phyloP scores from a whole-genome alignment of 306 rosid genomes.

The Inga leiocalycina region DNA sequence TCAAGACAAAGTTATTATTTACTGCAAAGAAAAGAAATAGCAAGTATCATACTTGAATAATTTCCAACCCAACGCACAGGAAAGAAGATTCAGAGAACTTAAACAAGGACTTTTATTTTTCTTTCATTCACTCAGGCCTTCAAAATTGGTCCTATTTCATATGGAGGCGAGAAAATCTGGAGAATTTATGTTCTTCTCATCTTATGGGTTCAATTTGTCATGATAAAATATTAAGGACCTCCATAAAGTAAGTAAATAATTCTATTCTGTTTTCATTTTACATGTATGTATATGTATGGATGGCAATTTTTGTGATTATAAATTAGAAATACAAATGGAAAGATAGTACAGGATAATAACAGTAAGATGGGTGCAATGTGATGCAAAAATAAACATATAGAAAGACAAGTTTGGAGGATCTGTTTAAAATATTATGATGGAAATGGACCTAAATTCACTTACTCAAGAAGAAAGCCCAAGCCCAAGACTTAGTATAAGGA shows the following conservation, averaged over 20 bases:
- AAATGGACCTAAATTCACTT: neutral
- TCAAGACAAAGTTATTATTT: neutral
- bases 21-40: conserved; percentile 1
- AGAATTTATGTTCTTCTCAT: no score
- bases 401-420: neutral
- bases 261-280: neutral
- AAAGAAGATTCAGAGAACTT: no score
- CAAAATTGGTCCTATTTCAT: neutral
- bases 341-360: neutral
- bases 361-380: neutral
- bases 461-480: neutral
- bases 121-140: no score
- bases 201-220: neutral
- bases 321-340: neutral
- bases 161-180: no score
- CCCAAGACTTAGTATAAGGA: neutral
- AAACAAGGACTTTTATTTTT: no score
- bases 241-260: neutral
- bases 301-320: neutral
- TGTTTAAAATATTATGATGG: neutral
- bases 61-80: conserved; percentile 4
- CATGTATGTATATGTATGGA: neutral
- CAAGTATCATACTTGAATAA: neutral
- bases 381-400: neutral
- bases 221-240: neutral